Base-by-base conservation (phyloP, 2,329 filamentous ascomycete species). In the Ceratocystis variospora region DNA sequence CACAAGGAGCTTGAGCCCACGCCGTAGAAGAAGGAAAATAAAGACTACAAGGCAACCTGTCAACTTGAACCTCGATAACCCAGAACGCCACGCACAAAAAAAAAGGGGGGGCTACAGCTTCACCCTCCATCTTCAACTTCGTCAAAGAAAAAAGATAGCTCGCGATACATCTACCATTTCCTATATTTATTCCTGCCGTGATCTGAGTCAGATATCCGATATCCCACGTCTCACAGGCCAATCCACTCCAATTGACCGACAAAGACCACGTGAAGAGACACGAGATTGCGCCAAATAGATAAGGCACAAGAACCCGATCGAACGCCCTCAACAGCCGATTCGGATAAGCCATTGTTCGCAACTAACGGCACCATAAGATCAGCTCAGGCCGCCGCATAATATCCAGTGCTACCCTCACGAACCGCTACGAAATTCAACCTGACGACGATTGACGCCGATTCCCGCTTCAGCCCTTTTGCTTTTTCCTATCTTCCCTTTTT, bases 1-100 rank as follows among this genome's bases (percentile, higher is more conserved):
- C 37, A 41, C 37, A 15, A 41, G 10, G 37, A 41, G 37, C 37
- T 33, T 33, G 12, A 41, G 37, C 37, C 37, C 12, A 41, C 37
- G 12, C 10, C 37, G 12, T 10, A 41, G 37, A 41, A 41, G 37
- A 41, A 41, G 12, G 48, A 28, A 53, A 59, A 59, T 1, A 10
- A 41, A 41, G 28, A 59, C 55, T 59, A 37, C 55, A 59, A 59
- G 55, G 28, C 55, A 59, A 59, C 55, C 55, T 59, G 55, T 59
- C 55, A 59, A 59, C 55, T 59, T 41, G 33, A 59, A 37, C 55
- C 55, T 59, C 55, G 55, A 59, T 31, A 17, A n/a, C 33, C 55
- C 25, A 6, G 15, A 25, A 31, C 31, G 31, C 55, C 55, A 59
- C 28, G 55, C 37, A 41, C 37, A 1, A 41, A 41, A 59, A 59